Evolutionary conservation across 140 eudicot genomes (phyloP), one percentile per base, ranked within the genome.

Genomic region (Senecio squalidus): DNA sequence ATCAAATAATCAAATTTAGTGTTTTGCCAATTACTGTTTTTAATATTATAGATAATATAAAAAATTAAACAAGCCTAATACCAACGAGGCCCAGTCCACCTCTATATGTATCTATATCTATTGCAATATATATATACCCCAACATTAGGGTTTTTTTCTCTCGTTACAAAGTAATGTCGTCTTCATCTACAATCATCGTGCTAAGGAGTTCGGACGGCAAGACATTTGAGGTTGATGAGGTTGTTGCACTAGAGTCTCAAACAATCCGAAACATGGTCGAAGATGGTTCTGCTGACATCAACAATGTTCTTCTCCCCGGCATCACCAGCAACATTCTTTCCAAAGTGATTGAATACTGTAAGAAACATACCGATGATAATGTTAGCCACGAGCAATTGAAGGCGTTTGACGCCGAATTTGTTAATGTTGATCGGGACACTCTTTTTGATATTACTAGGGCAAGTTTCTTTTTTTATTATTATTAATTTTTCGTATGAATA

Each of bases 361-460:
- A 76, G 79, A 77, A 77, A 73, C 95, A 86, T 25, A 92, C 69
- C 6, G 80, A 55, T 14, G 81, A 55, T 40, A 67, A 73, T 22
- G 54, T 56, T 1, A 34, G 60, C 4, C 88, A 79, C 2, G 94
- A 81, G 0, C 88, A 84, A 24, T 70, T 88, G 26, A 82, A 78
- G 66, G 18, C 66, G 27, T 88, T 82, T 48, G 96, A 88, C 48
- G 51, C 81, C 6, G 82, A 77, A 0, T 89, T 82, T 27, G 78
- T 85, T 16, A 82, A 84, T 28, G 95, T 79, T 6, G 95, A 89
- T 66, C 89, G 82, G 68, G 73, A 61, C 16, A 82, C 81, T 4
- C 75, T 89, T 20, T 82, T 82, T 27, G 95, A 82, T 57, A 85
- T 89, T 41, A 82, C n/a, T n/a, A n/a, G n/a, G n/a, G n/a, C n/a